Conservation (phyloP, 495 filamentous ascomycete genomes). For the Talaromyces borbonicus region DNA sequence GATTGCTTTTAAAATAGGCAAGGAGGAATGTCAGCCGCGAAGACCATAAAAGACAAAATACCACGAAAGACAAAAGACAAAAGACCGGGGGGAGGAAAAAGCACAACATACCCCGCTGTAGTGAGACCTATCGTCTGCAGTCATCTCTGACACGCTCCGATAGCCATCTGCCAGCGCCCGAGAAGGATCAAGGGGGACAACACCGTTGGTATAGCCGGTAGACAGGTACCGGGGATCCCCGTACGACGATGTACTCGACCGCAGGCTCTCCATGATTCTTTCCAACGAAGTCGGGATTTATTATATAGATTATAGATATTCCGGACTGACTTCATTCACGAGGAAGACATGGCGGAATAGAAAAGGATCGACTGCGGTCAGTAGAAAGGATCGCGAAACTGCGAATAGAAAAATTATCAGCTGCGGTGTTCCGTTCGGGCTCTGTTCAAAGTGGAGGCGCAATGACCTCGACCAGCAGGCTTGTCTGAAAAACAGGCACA, state of each 20-base stretch:
- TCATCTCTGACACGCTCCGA: constrained; percentile 25
- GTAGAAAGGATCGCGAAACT: constrained; percentile 4
- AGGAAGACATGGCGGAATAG: constrained; percentile 6
- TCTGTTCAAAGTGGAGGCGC: too few relatives aligned
- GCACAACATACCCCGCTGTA: constrained; percentile 32
- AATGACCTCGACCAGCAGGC: too few relatives aligned
- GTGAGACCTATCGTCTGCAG: constrained; percentile 24
- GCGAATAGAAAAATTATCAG: background rate
- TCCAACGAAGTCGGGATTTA: constrained; percentile 14
- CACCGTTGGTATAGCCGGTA: constrained; percentile 25
- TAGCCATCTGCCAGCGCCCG: constrained; percentile 40
- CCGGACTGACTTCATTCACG: background rate
- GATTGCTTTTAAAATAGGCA: constrained; percentile 12
- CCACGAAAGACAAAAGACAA: constrained; percentile 21
- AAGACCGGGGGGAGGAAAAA: background rate
- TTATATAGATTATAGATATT: background rate
- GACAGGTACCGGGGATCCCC: constrained; percentile 38
- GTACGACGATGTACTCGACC: constrained; percentile 38
- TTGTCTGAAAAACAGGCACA: too few relatives aligned
- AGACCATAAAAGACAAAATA: constrained; percentile 16
- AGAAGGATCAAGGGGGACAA: constrained; percentile 26
- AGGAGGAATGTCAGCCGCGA: background rate
- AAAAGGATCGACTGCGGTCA: constrained; percentile 9
- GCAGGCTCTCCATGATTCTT: constrained; percentile 36
- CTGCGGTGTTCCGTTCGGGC: too few relatives aligned